These are phyloP conservation scores for Saccharomycopsis oosterbeekiorum DNA, from an alignment of 805 yeast species.

Conservation along the genomic window DNA sequence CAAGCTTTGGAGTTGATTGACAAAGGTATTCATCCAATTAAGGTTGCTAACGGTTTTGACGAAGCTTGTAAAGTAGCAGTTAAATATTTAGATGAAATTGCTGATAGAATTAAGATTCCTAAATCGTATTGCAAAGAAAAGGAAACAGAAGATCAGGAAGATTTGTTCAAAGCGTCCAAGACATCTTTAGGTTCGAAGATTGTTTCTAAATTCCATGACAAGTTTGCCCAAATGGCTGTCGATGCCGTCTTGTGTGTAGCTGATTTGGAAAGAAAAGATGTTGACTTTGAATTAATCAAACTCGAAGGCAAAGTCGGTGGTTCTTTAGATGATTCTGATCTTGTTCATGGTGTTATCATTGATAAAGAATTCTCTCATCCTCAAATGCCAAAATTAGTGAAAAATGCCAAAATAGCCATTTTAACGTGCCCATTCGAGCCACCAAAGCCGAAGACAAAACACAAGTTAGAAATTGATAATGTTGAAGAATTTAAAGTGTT, in stretches of 20 bases:
- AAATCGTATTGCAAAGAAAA: constrained; percentile 38
- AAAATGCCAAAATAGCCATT: constrained; percentile 83
- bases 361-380: constrained; percentile 98
- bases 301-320: constrained; percentile 97
- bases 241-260: constrained; percentile 91
- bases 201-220: constrained; percentile 87
- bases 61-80: constrained; percentile 93
- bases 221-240: constrained; percentile 94
- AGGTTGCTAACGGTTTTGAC: constrained; percentile 94
- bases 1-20: constrained; percentile 92
- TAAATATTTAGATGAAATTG: constrained; percentile 58
- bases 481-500: constrained; percentile 89
- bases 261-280: constrained; percentile 86
- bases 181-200: constrained; percentile 93
- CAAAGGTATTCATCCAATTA: constrained; percentile 94
- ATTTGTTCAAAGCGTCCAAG: constrained; percentile 81
- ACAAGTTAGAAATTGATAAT: constrained; percentile 94
- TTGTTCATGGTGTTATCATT: constrained; percentile 84
- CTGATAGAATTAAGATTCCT: constrained; percentile 45
- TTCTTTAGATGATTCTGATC: constrained; percentile 69
- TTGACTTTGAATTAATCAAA: constrained; percentile 92
- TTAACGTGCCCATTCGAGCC: constrained; percentile 99
- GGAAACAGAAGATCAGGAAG: constrained; percentile 29
- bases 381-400: constrained; percentile 76
- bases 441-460: constrained; percentile 98